Conservation (phyloP, 1,139 yeast genomes). For the Candida sanyaensis region DNA sequence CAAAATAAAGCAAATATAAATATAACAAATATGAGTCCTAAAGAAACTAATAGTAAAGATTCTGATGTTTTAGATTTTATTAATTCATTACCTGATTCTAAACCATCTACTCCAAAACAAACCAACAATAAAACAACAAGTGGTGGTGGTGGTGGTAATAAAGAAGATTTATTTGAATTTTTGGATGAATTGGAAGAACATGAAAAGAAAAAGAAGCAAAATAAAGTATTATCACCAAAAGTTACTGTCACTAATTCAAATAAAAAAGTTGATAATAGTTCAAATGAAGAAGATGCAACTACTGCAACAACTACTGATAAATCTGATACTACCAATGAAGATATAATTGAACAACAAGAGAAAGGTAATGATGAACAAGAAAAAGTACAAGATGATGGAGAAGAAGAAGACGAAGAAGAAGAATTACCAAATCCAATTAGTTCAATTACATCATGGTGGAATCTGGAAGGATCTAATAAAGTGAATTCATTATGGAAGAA, state of each 20-base stretch:
- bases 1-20: neutral
- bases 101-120: conserved; percentile 38
- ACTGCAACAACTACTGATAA: conserved; percentile 15
- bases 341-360: conserved; percentile 3
- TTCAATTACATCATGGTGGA: conserved; percentile 81
- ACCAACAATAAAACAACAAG: conserved; percentile 32
- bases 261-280: neutral
- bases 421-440: conserved; percentile 59
- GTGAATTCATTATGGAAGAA: conserved; percentile 73
- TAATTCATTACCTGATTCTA: conserved; percentile 80
- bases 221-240: conserved; percentile 3
- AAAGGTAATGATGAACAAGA: conserved; percentile 1
- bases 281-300: conserved; percentile 8
- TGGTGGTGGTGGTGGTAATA: conserved; percentile 3
- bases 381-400: conserved; percentile 6
- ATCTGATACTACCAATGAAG: conserved; percentile 14
- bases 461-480: conserved; percentile 69
- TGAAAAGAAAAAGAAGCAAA: conserved; percentile 28
- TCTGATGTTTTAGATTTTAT: conserved; percentile 90
- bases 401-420: no score
- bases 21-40: conserved; percentile 4
- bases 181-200: conserved; percentile 75
- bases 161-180: conserved; percentile 79
- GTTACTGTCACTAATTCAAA: conserved; percentile 1
- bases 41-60: conserved; percentile 4